Evolutionary conservation across 148 eudicot genomes (phyloP).

Genomic region (Rhododendron griersonianum): DNA sequence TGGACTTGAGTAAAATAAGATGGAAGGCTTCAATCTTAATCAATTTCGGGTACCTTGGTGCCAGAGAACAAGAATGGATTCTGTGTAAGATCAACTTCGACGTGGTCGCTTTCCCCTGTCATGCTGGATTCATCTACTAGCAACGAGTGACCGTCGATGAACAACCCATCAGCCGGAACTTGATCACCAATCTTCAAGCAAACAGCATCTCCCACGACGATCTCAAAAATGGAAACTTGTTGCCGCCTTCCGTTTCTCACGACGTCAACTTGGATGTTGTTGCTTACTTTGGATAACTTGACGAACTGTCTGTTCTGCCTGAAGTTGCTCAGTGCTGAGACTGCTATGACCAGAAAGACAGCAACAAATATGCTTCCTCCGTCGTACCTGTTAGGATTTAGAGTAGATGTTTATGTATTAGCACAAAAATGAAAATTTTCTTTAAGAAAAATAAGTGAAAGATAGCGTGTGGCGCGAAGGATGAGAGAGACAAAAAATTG

Average conservation of each 20-base stretch:
- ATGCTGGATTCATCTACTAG: conserved; percentile 7
- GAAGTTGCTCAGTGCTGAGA: neutral
- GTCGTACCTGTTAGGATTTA: conserved; percentile 10
- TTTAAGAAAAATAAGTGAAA: too few species aligned
- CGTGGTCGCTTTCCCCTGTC: conserved; percentile 5
- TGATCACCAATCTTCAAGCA: conserved; percentile 12
- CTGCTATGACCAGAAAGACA: neutral
- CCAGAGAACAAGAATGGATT: conserved; percentile 12
- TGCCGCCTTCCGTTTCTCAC: neutral
- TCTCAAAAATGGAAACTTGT: neutral
- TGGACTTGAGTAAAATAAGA: neutral
- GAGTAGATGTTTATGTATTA: neutral
- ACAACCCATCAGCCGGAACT: conserved; percentile 13
- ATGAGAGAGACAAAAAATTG: too few species aligned
- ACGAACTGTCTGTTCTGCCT: neutral
- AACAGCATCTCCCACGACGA: neutral
- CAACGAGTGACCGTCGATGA: neutral
- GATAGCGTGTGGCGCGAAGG: too few species aligned
- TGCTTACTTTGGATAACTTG: neutral
- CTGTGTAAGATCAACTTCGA: neutral
- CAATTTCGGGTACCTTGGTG: neutral
- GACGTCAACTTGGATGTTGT: neutral
- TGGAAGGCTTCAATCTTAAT: neutral
- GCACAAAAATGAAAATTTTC: too few species aligned
- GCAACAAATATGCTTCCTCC: conserved; percentile 22